Evolutionary conservation across 352 stramenopile species (phyloP).

Genomic region (Thalassiosira hispida): DNA sequence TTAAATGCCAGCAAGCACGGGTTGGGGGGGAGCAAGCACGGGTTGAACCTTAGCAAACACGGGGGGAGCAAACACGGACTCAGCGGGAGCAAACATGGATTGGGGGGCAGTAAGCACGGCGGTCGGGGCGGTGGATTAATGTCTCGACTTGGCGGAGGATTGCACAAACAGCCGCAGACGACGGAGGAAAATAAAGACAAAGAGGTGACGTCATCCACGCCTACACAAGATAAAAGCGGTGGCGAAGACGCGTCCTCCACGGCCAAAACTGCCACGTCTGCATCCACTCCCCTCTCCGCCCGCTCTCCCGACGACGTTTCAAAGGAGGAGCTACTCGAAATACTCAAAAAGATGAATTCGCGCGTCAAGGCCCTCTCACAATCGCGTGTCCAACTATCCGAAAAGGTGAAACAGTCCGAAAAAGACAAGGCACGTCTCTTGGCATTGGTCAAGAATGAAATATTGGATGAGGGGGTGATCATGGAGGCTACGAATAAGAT

Average conservation of each 20-base stretch:
- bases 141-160: constrained; percentile 31
- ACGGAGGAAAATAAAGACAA: neutral
- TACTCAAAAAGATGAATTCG: constrained; percentile 84
- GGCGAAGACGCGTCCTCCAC: neutral
- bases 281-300: constrained; percentile 29
- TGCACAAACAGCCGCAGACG: neutral
- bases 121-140: constrained; percentile 27
- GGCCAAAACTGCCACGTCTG: constrained; percentile 16
- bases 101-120: constrained; percentile 5
- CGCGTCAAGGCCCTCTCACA: constrained; percentile 74
- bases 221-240: neutral
- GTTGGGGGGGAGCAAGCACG: constrained; percentile 39
- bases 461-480: constrained; percentile 58
- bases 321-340: constrained; percentile 81
- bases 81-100: constrained; percentile 20
- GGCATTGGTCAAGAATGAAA: constrained; percentile 69
- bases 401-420: constrained; percentile 67
- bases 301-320: constrained; percentile 53
- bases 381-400: constrained; percentile 64
- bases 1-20: constrained; percentile 46
- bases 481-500: constrained; percentile 38
- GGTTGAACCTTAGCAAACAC: constrained; percentile 19
- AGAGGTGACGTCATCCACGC: neutral
- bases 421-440: constrained; percentile 65
- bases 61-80: constrained; percentile 40